These are phyloP conservation scores for Solanum hybrid DNA, from an alignment of 305 asterid species.

Conservation along the genomic window DNA sequence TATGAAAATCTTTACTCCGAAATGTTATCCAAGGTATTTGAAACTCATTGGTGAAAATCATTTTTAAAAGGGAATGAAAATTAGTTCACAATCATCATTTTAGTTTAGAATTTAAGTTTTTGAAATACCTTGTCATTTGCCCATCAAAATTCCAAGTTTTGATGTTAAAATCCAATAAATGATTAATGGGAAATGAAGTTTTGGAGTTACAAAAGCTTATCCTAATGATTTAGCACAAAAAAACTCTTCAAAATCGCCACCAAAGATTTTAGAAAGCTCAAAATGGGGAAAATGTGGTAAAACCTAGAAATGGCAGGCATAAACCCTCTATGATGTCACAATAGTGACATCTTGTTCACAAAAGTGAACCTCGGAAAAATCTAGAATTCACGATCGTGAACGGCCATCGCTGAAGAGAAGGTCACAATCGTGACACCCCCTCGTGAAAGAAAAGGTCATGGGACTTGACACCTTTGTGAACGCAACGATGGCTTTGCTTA, in stretches of 20 bases:
- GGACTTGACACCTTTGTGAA: neutral
- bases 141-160: neutral
- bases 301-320: neutral
- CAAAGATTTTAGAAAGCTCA: neutral
- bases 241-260: neutral
- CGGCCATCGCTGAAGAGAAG: neutral
- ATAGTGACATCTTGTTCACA: neutral
- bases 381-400: neutral
- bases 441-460: neutral
- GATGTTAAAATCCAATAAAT: neutral
- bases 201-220: neutral
- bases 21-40: neutral
- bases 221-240: neutral
- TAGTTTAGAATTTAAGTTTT: neutral
- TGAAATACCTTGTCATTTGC: neutral
- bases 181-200: neutral
- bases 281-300: neutral
- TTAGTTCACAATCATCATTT: neutral
- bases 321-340: neutral
- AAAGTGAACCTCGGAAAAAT: neutral
- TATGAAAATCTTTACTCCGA: neutral
- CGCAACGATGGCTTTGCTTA: neutral
- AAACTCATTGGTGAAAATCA: neutral
- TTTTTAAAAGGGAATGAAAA: neutral
- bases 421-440: neutral